phyloP scores from a whole-genome alignment of 177 flowering plant genomes.

The Vitis hybrid region DNA sequence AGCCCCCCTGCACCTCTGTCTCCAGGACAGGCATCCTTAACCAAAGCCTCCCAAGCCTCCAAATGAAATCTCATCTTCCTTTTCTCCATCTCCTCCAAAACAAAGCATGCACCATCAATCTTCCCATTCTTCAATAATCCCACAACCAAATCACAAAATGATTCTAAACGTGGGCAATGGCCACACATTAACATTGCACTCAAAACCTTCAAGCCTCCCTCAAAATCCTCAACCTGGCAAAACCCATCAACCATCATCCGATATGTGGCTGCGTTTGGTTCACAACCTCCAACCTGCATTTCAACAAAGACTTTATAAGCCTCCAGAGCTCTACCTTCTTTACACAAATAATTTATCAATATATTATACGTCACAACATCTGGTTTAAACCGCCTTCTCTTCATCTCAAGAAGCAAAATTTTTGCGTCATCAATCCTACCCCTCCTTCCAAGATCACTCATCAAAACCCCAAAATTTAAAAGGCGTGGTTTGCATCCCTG shows the following conservation, averaged over 20 bases:
- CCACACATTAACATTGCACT: constrained; percentile 62
- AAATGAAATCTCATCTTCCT: constrained; percentile 43
- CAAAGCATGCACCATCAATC: constrained; percentile 59
- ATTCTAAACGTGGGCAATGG: constrained; percentile 59
- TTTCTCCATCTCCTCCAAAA: constrained; percentile 84
- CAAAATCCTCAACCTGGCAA: constrained; percentile 57
- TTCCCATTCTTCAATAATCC: constrained; percentile 59
- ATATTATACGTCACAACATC: constrained; percentile 79
- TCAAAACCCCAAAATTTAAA: constrained; percentile 77
- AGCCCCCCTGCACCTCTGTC: constrained; percentile 21
- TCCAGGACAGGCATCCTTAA: constrained; percentile 31
- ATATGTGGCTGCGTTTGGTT: constrained; percentile 76
- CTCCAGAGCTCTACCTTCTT: constrained; percentile 50
- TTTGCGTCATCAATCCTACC: constrained; percentile 78
- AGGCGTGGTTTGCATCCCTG: constrained; percentile 64
- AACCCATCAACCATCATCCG: constrained; percentile 89
- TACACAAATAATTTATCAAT: constrained; percentile 62
- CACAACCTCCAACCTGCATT: constrained; percentile 76
- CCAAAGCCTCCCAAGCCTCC: constrained; percentile 58
- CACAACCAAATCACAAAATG: constrained; percentile 48
- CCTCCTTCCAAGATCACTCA: constrained; percentile 70
- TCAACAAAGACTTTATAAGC: constrained; percentile 70
- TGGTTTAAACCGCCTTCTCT: constrained; percentile 61
- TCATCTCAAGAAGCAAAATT: constrained; percentile 69
- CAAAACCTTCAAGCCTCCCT: constrained; percentile 59